phyloP scores from a whole-genome alignment of 192 early-diverging fungal species.

The Entophlyctis helioformis region DNA sequence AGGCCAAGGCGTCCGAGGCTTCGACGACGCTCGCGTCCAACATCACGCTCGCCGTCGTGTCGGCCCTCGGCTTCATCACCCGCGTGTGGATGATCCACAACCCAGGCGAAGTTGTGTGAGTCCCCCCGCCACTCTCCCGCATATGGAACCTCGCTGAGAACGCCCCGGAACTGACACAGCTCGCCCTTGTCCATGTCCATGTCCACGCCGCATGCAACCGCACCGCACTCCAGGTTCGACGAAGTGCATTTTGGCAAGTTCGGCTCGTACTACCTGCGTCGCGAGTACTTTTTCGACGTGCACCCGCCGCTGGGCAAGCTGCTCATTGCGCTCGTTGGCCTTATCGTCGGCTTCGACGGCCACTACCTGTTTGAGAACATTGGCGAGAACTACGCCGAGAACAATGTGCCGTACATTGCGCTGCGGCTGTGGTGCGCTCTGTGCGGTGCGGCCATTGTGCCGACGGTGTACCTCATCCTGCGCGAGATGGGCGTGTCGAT shows the following conservation, averaged over 20 bases:
- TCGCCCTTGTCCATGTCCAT: neutral
- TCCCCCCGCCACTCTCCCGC: neutral
- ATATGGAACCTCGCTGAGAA: neutral
- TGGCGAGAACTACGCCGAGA: slow-evolving; percentile 75
- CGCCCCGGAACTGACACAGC: neutral
- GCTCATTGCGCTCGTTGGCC: slow-evolving; percentile 72
- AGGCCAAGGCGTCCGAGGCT: too few species aligned
- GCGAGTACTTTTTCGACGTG: slow-evolving; percentile 92
- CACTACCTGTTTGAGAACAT: slow-evolving; percentile 92
- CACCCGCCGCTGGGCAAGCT: slow-evolving; percentile 94
- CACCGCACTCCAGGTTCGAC: slow-evolving; percentile 59
- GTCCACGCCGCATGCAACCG: neutral
- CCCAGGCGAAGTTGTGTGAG: slow-evolving; percentile 5
- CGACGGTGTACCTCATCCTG: slow-evolving; percentile 72
- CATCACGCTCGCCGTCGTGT: slow-evolving; percentile 1
- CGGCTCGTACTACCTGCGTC: slow-evolving; percentile 77
- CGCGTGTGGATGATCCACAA: slow-evolving; percentile 4
- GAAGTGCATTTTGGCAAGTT: slow-evolving; percentile 99
- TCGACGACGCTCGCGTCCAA: neutral
- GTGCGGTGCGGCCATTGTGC: slow-evolving; percentile 64
- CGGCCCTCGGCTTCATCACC: slow-evolving; percentile 2
- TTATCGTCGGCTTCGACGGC: slow-evolving; percentile 85
- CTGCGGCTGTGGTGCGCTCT: slow-evolving; percentile 69
- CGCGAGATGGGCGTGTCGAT: slow-evolving; percentile 77
- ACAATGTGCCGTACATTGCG: slow-evolving; percentile 82